Percentiles rank a stretch among this genome's conserved stretches.
Evolutionary conservation across 2,329 filamentous ascomycete genomes (phyloP).

Genomic region (Colletotrichum karsti): DNA sequence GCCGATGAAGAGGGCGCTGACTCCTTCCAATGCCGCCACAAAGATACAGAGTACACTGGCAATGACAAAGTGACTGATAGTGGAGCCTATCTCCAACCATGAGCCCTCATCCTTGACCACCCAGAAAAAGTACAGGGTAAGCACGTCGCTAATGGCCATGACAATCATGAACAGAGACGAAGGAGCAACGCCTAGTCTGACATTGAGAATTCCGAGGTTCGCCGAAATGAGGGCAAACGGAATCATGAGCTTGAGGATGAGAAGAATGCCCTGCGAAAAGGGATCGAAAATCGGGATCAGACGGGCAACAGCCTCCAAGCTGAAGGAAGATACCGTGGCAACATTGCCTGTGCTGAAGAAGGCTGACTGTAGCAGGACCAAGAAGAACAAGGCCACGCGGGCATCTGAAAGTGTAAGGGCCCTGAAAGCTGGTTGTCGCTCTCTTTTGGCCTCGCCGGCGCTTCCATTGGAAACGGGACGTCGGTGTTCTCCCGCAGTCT

Average conservation of each 20-base stretch:
- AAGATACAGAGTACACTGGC: slow-evolving; percentile 91
- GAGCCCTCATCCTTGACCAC: slow-evolving; percentile 96
- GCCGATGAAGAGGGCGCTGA: slow-evolving; percentile 83
- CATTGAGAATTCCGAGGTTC: slow-evolving; percentile 93
- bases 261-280: slow-evolving; percentile 86
- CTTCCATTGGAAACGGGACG: background rate
- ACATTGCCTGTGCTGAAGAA: slow-evolving; percentile 99
- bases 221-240: slow-evolving; percentile 93
- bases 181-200: slow-evolving; percentile 82
- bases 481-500: background rate
- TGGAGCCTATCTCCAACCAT: slow-evolving; percentile 97
- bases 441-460: background rate
- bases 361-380: slow-evolving; percentile 91
- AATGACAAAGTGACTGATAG: slow-evolving; percentile 95
- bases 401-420: slow-evolving; percentile 83
- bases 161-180: slow-evolving; percentile 94
- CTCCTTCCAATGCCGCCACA: slow-evolving; percentile 84
- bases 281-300: slow-evolving; percentile 94
- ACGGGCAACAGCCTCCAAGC: slow-evolving; percentile 86
- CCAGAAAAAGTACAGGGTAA: slow-evolving; percentile 98
- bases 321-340: slow-evolving; percentile 92
- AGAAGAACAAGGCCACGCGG: slow-evolving; percentile 92
- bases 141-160: slow-evolving; percentile 88
- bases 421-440: slow-evolving; percentile 53
- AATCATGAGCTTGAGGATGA: slow-evolving; percentile 90